These are phyloP conservation scores for Diatrype stigma DNA, from an alignment of 2,329 filamentous ascomycete genomes.

Conservation along the genomic window DNA sequence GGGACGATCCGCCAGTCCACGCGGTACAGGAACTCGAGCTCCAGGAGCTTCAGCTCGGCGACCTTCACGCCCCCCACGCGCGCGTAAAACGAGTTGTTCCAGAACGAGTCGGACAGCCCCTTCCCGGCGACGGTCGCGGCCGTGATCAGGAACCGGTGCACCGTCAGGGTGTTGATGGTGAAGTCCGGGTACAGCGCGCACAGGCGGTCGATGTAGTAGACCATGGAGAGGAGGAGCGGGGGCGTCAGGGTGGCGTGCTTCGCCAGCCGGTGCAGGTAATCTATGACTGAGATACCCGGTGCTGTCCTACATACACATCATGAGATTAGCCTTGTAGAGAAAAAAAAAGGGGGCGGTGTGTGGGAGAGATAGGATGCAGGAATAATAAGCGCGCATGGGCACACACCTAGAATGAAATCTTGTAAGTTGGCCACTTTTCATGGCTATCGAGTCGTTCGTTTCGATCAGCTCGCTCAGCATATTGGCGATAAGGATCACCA, in stretches of 20 bases:
- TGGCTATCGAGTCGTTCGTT: slow-evolving; percentile 83
- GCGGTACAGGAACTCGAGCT: slow-evolving; percentile 87
- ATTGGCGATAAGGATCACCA: slow-evolving; percentile 85
- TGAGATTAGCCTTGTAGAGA: slow-evolving; percentile 5
- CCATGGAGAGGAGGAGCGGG: slow-evolving; percentile 94
- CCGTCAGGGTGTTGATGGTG: slow-evolving; percentile 92
- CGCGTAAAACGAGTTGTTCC: slow-evolving; percentile 97
- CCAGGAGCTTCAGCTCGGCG: slow-evolving; percentile 82
- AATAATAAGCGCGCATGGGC: too few relatives aligned
- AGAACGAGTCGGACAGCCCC: slow-evolving; percentile 92
- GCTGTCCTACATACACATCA: slow-evolving; percentile 53
- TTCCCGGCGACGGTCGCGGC: slow-evolving; percentile 95
- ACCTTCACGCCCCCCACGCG: slow-evolving; percentile 89
- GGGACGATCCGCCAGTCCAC: slow-evolving; percentile 98
- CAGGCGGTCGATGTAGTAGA: slow-evolving; percentile 95
- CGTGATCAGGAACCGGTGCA: slow-evolving; percentile 95
- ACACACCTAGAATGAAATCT: slow-evolving; percentile 86
- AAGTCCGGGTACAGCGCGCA: slow-evolving; percentile 92
- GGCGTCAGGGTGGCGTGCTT: slow-evolving; percentile 91
- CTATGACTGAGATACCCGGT: slow-evolving; percentile 87
- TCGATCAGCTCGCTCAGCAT: slow-evolving; percentile 95
- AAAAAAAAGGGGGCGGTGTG: too few relatives aligned
- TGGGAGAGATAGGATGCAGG: too few relatives aligned
- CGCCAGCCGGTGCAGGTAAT: slow-evolving; percentile 89
- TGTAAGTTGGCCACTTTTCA: slow-evolving; percentile 81